Base-by-base conservation (phyloP, 1,284 basidiomycete species). In the Phlebopus sp. region DNA sequence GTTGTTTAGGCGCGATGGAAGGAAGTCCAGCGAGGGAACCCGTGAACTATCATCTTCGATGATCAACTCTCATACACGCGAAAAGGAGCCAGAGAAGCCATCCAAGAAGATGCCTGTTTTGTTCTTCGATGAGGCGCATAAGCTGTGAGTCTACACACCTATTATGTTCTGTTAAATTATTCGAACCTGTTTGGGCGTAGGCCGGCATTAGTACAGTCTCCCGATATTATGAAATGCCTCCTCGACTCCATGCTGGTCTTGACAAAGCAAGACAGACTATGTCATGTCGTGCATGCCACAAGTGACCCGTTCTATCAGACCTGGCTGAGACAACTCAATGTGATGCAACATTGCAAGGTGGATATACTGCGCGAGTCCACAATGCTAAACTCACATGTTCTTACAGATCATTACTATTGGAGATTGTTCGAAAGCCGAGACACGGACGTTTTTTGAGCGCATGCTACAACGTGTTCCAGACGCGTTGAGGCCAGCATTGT, bases 281-380 rank as follows among this genome's bases (percentile, higher is more conserved):
- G 86, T 55, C 89, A 91, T 58, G 84, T 90, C 57, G 81, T 92
- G 42, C 88, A 91, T 54, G 86, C 88, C 2, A 90, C 90, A 2
- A 87, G 82, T 58, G 89, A 92, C 54, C 82, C 88, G 0, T 90
- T 91, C 68, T 91, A 90, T 62, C 86, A 88, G 58, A 86, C 82
- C 25, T 91, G 85, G 85, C 72, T 88, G 35, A 74, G 86, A 49
- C 84, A 86, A 57, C 69, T 87, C 46, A 86, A 85, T 52, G 75
- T 88, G 40, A 84, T 85, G 75, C 85, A 87, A 58, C 85, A 90
- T 60, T 90, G 87, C 72, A 89, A 86, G 71, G 82, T 84, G 30
- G 19, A 67, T 45, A 3, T 40, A 19, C n/a, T 25, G 11, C 17
- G 38, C n/a, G 40, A n/a, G 10, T 49, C 6, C 42, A n/a, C 14